phyloP scores from a whole-genome alignment of 805 yeast genomes.

The Wickerhamiella nectarea region DNA sequence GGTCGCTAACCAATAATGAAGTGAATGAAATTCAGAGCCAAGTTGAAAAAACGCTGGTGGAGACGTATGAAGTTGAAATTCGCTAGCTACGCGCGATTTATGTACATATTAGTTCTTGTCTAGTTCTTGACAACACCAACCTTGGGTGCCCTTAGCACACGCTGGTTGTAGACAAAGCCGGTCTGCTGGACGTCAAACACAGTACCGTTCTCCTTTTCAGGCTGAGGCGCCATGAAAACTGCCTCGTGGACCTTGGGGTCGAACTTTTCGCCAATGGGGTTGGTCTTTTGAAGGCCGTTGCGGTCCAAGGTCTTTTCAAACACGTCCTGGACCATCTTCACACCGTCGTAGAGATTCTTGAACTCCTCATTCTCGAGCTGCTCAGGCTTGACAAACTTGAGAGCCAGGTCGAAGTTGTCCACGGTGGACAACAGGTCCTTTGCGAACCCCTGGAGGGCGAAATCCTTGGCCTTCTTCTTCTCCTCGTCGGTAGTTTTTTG shows the following conservation, averaged over 20 bases:
- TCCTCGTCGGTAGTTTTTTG: conserved; percentile 86
- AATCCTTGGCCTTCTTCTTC: conserved; percentile 73
- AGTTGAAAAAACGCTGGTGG: conserved; percentile 45
- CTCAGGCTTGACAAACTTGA: conserved; percentile 42
- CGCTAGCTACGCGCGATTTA: conserved; percentile 24
- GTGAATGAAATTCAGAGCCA: conserved; percentile 57
- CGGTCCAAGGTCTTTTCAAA: conserved; percentile 69
- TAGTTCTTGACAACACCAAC: conserved; percentile 73
- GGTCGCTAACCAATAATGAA: conserved; percentile 75
- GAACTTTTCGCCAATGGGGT: conserved; percentile 72
- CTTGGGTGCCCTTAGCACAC: conserved; percentile 90
- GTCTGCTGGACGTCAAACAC: conserved; percentile 86
- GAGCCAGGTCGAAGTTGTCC: conserved; percentile 81
- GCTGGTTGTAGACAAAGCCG: conserved; percentile 71
- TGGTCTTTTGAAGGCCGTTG: conserved; percentile 69
- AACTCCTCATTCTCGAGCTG: conserved; percentile 43
- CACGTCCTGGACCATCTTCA: conserved; percentile 74
- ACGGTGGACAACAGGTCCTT: conserved; percentile 78
- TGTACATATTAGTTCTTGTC: conserved; percentile 20
- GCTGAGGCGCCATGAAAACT: conserved; percentile 72
- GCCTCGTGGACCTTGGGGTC: conserved; percentile 93
- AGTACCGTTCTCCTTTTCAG: conserved; percentile 83
- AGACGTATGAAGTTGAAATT: conserved; percentile 43
- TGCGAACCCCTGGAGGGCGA: conserved; percentile 84
- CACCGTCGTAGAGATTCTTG: conserved; percentile 70